Evolutionary conservation across 768 basidiomycete genomes (phyloP).

Genomic region (Strobilomyces confusus): DNA sequence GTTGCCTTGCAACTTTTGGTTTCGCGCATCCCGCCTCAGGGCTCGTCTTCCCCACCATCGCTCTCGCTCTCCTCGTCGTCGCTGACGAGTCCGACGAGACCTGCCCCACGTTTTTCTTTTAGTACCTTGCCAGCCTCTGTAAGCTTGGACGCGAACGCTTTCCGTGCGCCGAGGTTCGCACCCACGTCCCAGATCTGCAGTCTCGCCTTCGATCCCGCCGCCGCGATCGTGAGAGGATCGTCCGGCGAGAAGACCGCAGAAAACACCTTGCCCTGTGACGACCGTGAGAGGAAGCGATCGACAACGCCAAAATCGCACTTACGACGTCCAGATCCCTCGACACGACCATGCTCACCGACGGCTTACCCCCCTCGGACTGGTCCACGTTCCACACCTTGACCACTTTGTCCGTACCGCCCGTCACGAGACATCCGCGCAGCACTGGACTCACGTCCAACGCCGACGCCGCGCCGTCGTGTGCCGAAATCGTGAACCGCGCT

Average conservation of each 20-base stretch:
- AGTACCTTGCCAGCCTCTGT: constrained; percentile 64
- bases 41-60: constrained; percentile 37
- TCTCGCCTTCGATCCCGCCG: constrained; percentile 91
- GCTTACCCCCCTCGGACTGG: constrained; percentile 55
- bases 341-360: constrained; percentile 77
- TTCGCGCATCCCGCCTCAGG: constrained; percentile 2
- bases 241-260: constrained; percentile 90
- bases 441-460: constrained; percentile 89
- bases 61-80: constrained; percentile 69
- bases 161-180: constrained; percentile 75
- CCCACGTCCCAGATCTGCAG: constrained; percentile 95
- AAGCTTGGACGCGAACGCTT: constrained; percentile 78
- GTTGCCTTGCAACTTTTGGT: neutral
- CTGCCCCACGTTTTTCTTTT: constrained; percentile 60
- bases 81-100: constrained; percentile 63
- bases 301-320: constrained; percentile 26
- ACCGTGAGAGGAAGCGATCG: constrained; percentile 1
- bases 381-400: constrained; percentile 97
- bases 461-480: constrained; percentile 88
- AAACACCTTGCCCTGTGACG: constrained; percentile 88
- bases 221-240: constrained; percentile 88
- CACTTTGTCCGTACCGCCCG: constrained; percentile 91
- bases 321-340: constrained; percentile 91
- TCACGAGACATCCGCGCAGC: constrained; percentile 85
- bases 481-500: constrained; percentile 83